Base-by-base conservation (phyloP, 495 filamentous ascomycete genomes). In the Daldinia grandis region DNA sequence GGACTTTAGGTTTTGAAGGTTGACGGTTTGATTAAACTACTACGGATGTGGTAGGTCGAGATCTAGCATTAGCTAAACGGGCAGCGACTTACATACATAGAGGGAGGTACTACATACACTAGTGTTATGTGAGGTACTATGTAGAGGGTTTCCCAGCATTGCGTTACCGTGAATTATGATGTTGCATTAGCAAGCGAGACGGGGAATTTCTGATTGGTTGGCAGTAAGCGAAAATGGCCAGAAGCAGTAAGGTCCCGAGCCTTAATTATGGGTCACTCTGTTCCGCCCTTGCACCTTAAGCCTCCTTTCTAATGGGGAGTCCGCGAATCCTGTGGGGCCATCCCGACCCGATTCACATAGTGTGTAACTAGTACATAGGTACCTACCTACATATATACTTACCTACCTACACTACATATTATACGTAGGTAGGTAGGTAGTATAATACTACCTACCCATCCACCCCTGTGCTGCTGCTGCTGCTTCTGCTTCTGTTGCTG, bases 131-230 rank as follows among this genome's bases (percentile, higher is more conserved):
- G 4, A 12, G 38, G n/a, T 42, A 44, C 44, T 49, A 30, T 30
- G 50, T 28, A 24, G 12, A 15, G 30, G 30, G 28, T 56, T 27
- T 27, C 50, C 24, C 21, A 19, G 17, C 50, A 54, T 58, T 49
- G 30, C 14, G 40, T 38, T n/a, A 24, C 47, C 27, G 58, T 49
- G 44, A 58, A 42, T 57, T 49, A 42, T 42, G 44, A 44, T 62
- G 71, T 76, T 71, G 76, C 74, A 74, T 68, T 59, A 68, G 62
- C 68, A 83, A 83, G 81, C 82, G 81, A 84, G 78, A 58, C 80
- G 78, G 81, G 49, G 69, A 77, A 69, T 79, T 76, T 66, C 57
- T 83, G 74, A 84, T 84, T 84, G 82, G 82, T 55, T 62, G 51
- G 25, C n/a, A 59, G 40, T 81, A 82, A 83, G 82, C 82, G 82